Conservation (phyloP, 164 flowering plant species). For the Platanus orientalis region DNA sequence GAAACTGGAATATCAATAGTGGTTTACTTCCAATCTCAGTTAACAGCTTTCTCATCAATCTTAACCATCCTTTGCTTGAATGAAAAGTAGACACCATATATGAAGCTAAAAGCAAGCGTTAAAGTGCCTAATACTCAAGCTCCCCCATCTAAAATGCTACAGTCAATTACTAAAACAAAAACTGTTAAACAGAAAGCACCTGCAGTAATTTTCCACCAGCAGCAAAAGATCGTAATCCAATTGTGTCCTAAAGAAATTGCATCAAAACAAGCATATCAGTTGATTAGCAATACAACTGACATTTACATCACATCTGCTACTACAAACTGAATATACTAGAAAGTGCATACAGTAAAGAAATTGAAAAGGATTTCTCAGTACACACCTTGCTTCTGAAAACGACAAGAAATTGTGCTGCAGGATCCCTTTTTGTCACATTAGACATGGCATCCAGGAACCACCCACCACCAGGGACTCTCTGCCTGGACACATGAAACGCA, state of each 20-base stretch:
- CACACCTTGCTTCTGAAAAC: slow-evolving; percentile 63
- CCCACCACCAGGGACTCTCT: slow-evolving; percentile 90
- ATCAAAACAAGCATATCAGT: slow-evolving; percentile 9
- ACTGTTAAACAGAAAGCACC: slow-evolving; percentile 36
- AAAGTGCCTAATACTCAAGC: neutral
- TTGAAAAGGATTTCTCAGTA: no score
- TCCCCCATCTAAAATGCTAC: neutral
- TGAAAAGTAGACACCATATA: no score
- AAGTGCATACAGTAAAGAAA: no score
- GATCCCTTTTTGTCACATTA: slow-evolving; percentile 90
- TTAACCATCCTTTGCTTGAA: no score
- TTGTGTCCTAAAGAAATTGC: slow-evolving; percentile 59
- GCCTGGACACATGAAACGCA: slow-evolving; percentile 83
- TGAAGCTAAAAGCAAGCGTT: no score
- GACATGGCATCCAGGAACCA: slow-evolving; percentile 88
- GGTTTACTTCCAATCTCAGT: no score
- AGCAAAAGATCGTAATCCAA: slow-evolving; percentile 92
- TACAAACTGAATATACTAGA: no score
- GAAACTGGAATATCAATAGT: no score
- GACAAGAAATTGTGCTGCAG: slow-evolving; percentile 97
- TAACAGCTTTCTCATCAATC: no score
- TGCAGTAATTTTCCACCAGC: slow-evolving; percentile 98
- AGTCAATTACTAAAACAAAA: neutral
- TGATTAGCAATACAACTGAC: neutral
- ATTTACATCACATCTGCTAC: no score